phyloP scores from a whole-genome alignment of 345 rosid genomes.

The Carallia pectinifolia region DNA sequence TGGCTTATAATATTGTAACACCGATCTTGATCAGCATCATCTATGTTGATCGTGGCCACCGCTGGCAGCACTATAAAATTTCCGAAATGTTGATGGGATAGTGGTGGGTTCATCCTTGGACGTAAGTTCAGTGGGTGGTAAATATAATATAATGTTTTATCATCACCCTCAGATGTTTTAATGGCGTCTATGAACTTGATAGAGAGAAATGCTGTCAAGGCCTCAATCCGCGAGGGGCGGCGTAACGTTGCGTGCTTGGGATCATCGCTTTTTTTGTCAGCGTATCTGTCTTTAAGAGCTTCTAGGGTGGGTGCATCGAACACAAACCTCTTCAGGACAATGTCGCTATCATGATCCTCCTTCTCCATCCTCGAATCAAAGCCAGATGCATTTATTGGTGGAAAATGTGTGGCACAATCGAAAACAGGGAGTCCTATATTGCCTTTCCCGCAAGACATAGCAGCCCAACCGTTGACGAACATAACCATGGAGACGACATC shows the following conservation, averaged over 20 bases:
- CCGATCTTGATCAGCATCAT: background rate
- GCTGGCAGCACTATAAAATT: background rate
- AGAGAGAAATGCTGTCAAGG: slow-evolving; percentile 27
- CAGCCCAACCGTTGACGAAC: no score
- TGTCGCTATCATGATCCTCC: no score
- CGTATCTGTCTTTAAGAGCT: slow-evolving; percentile 2
- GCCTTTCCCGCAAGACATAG: no score
- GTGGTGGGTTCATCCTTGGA: background rate
- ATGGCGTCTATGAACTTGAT: slow-evolving; percentile 17
- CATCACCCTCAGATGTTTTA: background rate
- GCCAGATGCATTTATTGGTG: no score
- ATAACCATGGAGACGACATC: no score
- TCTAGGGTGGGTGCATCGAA: slow-evolving; percentile 5
- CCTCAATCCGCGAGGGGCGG: slow-evolving; percentile 24
- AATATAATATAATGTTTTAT: background rate
- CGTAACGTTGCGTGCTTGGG: slow-evolving; percentile 17
- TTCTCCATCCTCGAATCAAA: no score
- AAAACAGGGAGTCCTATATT: no score
- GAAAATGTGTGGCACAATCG: no score
- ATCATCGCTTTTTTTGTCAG: slow-evolving; percentile 14
- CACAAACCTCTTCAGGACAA: slow-evolving; percentile 15
- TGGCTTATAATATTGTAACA: background rate
- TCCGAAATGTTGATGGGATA: background rate
- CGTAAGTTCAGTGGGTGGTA: slow-evolving; percentile 4
- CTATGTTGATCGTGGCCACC: background rate